Conservation (phyloP, 768 basidiomycete genomes). For the Russula foetens region DNA sequence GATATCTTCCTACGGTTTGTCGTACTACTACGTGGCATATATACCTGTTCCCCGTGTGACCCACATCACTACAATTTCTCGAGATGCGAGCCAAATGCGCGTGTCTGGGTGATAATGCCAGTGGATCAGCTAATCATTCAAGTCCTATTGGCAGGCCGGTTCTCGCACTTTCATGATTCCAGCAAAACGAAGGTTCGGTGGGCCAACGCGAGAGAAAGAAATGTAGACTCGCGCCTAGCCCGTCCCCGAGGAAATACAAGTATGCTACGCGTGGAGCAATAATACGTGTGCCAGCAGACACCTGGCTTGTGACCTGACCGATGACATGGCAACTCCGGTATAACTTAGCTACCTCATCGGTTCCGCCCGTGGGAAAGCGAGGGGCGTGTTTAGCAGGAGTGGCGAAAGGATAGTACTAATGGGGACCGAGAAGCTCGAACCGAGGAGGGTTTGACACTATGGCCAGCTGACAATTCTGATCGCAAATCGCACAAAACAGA, state of each 20-base stretch:
- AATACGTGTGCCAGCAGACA: not conserved
- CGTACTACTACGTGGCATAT: slow-evolving; percentile 11
- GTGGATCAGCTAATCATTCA: too few species aligned
- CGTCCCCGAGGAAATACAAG: not conserved
- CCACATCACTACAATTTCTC: not conserved
- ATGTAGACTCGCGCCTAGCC: not conserved
- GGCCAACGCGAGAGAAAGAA: not conserved
- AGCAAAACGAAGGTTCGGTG: not conserved
- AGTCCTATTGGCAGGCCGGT: too few species aligned
- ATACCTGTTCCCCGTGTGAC: not conserved
- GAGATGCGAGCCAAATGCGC: too few species aligned
- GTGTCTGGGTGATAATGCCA: too few species aligned
- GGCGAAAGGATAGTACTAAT: not conserved
- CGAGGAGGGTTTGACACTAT: not conserved
- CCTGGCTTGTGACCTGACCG: not conserved
- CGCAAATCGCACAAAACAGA: not conserved
- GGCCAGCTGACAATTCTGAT: not conserved
- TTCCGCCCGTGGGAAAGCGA: not conserved
- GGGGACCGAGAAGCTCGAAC: not conserved
- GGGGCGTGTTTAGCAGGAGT: not conserved
- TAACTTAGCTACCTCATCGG: not conserved
- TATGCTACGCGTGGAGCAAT: not conserved
- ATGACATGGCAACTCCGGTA: slow-evolving; percentile 9
- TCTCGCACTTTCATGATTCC: not conserved
- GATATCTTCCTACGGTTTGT: slow-evolving; percentile 2